phyloP scores from a whole-genome alignment of 306 rosid species.

The Glycine latifolia region DNA sequence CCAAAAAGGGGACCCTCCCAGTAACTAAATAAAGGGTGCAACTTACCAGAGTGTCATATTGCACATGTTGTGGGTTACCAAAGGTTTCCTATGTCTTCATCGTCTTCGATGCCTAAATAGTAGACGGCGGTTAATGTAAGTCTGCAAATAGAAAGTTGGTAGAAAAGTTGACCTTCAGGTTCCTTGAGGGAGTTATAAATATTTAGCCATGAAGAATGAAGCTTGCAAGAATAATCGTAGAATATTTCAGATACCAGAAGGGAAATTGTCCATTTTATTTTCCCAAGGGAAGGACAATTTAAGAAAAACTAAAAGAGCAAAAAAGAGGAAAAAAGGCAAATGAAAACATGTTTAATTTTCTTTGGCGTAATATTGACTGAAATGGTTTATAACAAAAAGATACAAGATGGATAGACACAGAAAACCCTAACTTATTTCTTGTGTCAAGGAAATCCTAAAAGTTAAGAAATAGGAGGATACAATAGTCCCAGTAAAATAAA shows the following conservation, averaged over 20 bases:
- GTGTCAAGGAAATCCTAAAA: too few species aligned
- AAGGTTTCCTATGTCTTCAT: conserved; percentile 60
- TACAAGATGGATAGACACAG: too few species aligned
- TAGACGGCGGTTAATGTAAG: conserved; percentile 74
- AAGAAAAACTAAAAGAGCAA: conserved; percentile 7
- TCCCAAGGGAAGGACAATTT: conserved; percentile 5
- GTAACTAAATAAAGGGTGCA: neutral
- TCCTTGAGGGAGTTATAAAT: conserved; percentile 14
- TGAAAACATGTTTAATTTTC: conserved; percentile 20
- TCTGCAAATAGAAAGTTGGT: conserved; percentile 67
- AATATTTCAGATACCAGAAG: conserved; percentile 21
- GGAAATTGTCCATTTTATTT: conserved; percentile 28
- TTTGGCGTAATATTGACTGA: neutral
- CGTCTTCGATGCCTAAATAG: conserved; percentile 72
- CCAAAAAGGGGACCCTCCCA: conserved; percentile 32
- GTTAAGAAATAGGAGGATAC: neutral
- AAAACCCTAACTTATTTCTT: too few species aligned
- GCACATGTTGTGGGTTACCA: conserved; percentile 50
- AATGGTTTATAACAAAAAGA: neutral
- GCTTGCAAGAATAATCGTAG: conserved; percentile 1
- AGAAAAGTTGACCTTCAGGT: conserved; percentile 41
- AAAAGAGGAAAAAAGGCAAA: conserved; percentile 18
- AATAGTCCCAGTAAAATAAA: neutral
- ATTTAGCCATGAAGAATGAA: conserved; percentile 12
- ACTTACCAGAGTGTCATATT: conserved; percentile 35